Evolutionary conservation across 2,329 filamentous ascomycete species (phyloP).

Genomic region (Grosmannia clavigera): DNA sequence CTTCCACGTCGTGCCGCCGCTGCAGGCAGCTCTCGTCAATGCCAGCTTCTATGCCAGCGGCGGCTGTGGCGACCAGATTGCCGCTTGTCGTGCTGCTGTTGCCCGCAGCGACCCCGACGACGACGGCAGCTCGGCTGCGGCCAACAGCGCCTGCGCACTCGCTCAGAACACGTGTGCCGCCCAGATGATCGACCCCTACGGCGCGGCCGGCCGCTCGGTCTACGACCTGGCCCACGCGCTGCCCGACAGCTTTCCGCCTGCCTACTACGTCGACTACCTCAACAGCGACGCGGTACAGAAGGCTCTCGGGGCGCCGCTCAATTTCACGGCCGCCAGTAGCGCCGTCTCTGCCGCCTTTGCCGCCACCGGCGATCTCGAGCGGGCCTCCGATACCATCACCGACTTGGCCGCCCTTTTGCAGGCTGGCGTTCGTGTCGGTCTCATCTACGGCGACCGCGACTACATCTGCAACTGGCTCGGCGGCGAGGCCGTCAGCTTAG

Average conservation of each 20-base stretch:
- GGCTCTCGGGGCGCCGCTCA: conserved; percentile 49
- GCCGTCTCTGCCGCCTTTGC: conserved; percentile 34
- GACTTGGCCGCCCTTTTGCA: conserved; percentile 48
- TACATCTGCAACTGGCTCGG: conserved; percentile 60
- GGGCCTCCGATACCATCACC: conserved; percentile 42
- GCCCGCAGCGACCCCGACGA: conserved; percentile 25
- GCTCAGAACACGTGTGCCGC: conserved; percentile 42
- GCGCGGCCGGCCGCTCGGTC: conserved; percentile 38
- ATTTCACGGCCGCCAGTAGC: conserved; percentile 39
- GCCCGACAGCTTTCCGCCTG: conserved; percentile 49
- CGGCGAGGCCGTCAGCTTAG: conserved; percentile 60
- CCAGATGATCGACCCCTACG: conserved; percentile 46
- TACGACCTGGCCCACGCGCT: conserved; percentile 49
- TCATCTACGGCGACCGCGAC: conserved; percentile 58
- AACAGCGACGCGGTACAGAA: conserved; percentile 43
- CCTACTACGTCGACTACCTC: conserved; percentile 50
- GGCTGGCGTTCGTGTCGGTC: conserved; percentile 52
- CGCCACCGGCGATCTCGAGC: conserved; percentile 47
- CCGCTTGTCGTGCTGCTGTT: conserved; percentile 34
- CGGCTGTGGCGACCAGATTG: conserved; percentile 43
- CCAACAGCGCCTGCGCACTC: conserved; percentile 37
- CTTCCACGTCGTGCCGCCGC: conserved; percentile 41
- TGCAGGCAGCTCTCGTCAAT: conserved; percentile 32
- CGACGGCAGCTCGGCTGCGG: conserved; percentile 24
- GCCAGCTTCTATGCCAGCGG: conserved; percentile 30